These are phyloP conservation scores for Amaranthus tricolor DNA, from an alignment of 179 eudicot species.

Conservation along the genomic window DNA sequence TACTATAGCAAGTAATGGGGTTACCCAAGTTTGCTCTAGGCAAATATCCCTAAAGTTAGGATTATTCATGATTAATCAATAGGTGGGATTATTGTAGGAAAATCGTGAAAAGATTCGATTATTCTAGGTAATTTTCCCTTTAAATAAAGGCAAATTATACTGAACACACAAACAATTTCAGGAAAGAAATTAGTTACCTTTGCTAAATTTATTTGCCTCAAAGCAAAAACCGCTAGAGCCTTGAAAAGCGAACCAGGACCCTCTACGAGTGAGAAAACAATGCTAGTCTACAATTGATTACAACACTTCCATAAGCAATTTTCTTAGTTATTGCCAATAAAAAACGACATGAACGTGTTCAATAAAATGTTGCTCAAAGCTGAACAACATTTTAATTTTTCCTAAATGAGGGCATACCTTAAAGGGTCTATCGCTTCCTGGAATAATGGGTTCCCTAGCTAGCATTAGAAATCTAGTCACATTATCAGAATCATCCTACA, in stretches of 20 bases:
- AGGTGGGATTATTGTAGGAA: too few relatives aligned
- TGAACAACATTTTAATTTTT: background rate
- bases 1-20: too few relatives aligned
- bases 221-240: slow-evolving; percentile 61
- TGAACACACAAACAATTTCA: background rate
- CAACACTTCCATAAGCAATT: slow-evolving; percentile 15
- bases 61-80: too few relatives aligned
- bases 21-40: too few relatives aligned
- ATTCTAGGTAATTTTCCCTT: too few relatives aligned
- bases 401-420: slow-evolving; percentile 39
- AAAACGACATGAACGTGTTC: background rate
- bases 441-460: slow-evolving; percentile 73
- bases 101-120: too few relatives aligned
- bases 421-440: slow-evolving; percentile 65
- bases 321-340: background rate
- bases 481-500: slow-evolving; percentile 69
- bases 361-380: background rate
- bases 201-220: slow-evolving; percentile 50
- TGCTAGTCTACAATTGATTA: slow-evolving; percentile 46
- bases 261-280: slow-evolving; percentile 62
- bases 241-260: slow-evolving; percentile 68
- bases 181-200: slow-evolving; percentile 36
- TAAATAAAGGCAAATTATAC: background rate
- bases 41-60: too few relatives aligned
- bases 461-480: slow-evolving; percentile 73